Percentiles rank a stretch among this genome's conserved stretches.
phyloP scores from a whole-genome alignment of 1,139 yeast species.

The Nakaseomyces nivariensis region DNA sequence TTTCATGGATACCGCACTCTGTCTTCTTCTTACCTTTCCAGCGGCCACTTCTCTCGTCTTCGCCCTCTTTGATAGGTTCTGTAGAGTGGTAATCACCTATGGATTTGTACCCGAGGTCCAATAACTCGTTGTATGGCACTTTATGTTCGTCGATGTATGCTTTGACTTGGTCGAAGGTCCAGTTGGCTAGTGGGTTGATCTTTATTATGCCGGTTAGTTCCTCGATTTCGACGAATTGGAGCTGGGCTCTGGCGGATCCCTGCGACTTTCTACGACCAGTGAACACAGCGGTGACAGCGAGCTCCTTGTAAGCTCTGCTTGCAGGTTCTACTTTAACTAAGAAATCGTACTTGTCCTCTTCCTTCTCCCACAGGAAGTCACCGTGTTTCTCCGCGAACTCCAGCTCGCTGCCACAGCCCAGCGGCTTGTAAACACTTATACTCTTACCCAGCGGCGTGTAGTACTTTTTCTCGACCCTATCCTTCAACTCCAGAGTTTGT shows the following conservation, averaged over 20 bases:
- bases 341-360: slow-evolving; percentile 75
- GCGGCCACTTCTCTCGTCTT: slow-evolving; percentile 91
- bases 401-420: slow-evolving; percentile 42
- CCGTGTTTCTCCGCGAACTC: slow-evolving; percentile 68
- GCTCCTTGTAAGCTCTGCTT: slow-evolving; percentile 67
- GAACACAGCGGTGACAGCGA: slow-evolving; percentile 68
- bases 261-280: slow-evolving; percentile 90
- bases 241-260: slow-evolving; percentile 71
- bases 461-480: slow-evolving; percentile 47
- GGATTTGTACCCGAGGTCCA: slow-evolving; percentile 82
- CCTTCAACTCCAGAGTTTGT: slow-evolving; percentile 74
- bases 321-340: slow-evolving; percentile 90
- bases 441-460: slow-evolving; percentile 29
- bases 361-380: slow-evolving; percentile 69
- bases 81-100: slow-evolving; percentile 97
- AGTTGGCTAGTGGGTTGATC: slow-evolving; percentile 79
- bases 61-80: slow-evolving; percentile 78
- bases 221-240: slow-evolving; percentile 72
- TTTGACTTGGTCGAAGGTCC: slow-evolving; percentile 70
- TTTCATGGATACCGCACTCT: slow-evolving; percentile 91
- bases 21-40: slow-evolving; percentile 93
- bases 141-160: slow-evolving; percentile 54
- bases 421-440: slow-evolving; percentile 59
- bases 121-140: slow-evolving; percentile 78
- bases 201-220: slow-evolving; percentile 60